Conservation (phyloP, 352 stramenopile species). For the Globisporangium takayamanum region DNA sequence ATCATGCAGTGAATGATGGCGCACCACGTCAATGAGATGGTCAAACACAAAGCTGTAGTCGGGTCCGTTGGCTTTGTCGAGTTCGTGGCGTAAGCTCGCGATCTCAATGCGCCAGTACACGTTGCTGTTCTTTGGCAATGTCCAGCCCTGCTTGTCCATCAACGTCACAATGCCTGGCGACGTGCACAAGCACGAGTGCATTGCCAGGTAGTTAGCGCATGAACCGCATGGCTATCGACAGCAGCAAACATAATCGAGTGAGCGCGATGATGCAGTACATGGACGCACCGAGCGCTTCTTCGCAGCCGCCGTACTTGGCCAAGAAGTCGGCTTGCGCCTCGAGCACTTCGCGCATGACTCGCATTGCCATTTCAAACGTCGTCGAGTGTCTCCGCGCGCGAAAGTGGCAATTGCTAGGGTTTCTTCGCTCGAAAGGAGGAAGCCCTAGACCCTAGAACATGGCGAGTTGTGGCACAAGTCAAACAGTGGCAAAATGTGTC, state of each 20-base stretch:
- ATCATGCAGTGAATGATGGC: not conserved
- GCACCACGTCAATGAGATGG: conserved; percentile 49
- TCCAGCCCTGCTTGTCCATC: conserved; percentile 35
- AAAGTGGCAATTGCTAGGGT: not conserved
- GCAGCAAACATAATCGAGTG: too few relatives aligned
- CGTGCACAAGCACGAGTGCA: not conserved
- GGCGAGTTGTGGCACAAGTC: too few relatives aligned
- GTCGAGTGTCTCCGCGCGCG: too few relatives aligned
- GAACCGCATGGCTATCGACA: not conserved
- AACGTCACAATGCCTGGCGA: conserved; percentile 5
- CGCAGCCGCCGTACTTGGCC: too few relatives aligned
- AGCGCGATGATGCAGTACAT: too few relatives aligned
- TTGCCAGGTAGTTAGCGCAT: not conserved
- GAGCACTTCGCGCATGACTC: not conserved
- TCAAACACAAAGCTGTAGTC: conserved; percentile 67
- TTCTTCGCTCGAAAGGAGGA: not conserved
- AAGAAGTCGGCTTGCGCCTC: too few relatives aligned
- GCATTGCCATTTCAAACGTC: not conserved
- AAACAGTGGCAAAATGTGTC: too few relatives aligned
- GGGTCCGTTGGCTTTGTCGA: conserved; percentile 18
- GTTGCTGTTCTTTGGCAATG: conserved; percentile 36
- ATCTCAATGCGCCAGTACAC: conserved; percentile 49
- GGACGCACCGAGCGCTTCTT: too few relatives aligned
- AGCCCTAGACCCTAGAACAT: not conserved
- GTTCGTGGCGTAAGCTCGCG: conserved; percentile 37